Evolutionary conservation across 2,329 filamentous ascomycete genomes (phyloP).

Genomic region (Hypoxylon sp.): DNA sequence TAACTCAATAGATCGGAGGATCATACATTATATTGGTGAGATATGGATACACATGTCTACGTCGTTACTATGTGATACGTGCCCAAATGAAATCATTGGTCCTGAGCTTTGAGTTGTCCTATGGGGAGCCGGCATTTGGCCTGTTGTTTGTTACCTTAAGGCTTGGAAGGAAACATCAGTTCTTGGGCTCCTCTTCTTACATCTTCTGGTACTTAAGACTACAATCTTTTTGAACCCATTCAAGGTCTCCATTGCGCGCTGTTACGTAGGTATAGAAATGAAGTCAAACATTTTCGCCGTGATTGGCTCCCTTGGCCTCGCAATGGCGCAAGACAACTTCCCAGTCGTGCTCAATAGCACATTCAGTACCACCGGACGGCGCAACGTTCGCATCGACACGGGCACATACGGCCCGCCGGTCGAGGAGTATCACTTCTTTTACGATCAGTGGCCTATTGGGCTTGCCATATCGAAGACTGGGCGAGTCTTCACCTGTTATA

Average conservation of each 20-base stretch:
- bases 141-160: neutral
- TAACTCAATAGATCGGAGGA: constrained; percentile 7
- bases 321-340: constrained; percentile 19
- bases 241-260: neutral
- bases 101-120: neutral
- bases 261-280: constrained; percentile 15
- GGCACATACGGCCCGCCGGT: constrained; percentile 63
- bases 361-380: constrained; percentile 31
- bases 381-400: constrained; percentile 59
- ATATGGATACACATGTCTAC: neutral
- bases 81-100: neutral
- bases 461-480: constrained; percentile 60
- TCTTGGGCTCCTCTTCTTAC: neutral
- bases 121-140: neutral
- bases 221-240: neutral
- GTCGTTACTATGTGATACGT: neutral
- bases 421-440: constrained; percentile 66
- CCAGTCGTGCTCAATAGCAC: constrained; percentile 33
- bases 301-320: constrained; percentile 7
- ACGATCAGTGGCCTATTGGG: constrained; percentile 63
- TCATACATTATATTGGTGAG: constrained; percentile 13
- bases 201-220: neutral
- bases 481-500: constrained; percentile 63
- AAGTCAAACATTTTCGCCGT: constrained; percentile 1
- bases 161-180: neutral